Evolutionary conservation across 805 yeast genomes (phyloP).

Genomic region (Suhomyces vadensis): DNA sequence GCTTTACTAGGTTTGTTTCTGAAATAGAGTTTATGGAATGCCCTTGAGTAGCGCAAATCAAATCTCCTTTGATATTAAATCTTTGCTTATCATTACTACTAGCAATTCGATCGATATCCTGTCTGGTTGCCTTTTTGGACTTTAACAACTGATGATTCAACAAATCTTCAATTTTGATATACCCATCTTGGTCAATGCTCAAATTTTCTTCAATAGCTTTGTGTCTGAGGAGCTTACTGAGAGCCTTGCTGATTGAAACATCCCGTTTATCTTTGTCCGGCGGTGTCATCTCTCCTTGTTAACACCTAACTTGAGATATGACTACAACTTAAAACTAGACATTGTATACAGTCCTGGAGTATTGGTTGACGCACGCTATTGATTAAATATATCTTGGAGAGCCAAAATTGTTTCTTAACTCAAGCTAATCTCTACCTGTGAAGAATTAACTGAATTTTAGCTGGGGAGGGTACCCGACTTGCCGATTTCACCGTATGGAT

Average conservation of each 20-base stretch:
- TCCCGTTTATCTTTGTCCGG: slow-evolving; percentile 37
- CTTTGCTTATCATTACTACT: slow-evolving; percentile 68
- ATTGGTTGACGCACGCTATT: no score
- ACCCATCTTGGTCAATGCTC: slow-evolving; percentile 67
- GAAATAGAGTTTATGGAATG: slow-evolving; percentile 62
- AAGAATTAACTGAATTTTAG: no score
- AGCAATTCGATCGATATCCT: slow-evolving; percentile 64
- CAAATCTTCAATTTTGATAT: slow-evolving; percentile 53
- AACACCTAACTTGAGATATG: no score
- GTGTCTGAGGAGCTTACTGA: slow-evolving; percentile 82
- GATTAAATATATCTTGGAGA: no score
- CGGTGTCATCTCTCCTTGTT: slow-evolving; percentile 7
- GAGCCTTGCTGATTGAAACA: slow-evolving; percentile 63
- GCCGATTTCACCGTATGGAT: no score
- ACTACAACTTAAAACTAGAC: no score
- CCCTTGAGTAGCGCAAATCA: slow-evolving; percentile 90
- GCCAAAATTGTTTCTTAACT: no score
- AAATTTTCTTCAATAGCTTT: slow-evolving; percentile 73
- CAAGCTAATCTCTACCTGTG: no score
- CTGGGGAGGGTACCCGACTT: no score
- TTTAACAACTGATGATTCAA: slow-evolving; percentile 60
- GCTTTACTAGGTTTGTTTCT: slow-evolving; percentile 39
- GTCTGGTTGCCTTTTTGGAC: slow-evolving; percentile 51
- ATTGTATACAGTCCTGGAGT: no score
- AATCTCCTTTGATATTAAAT: slow-evolving; percentile 48